A percentile compares a stretch with the other conserved stretches of the same genome.
These are phyloP conservation scores for Yamadazyma olivae DNA, from an alignment of 805 yeast genomes.

Conservation along the genomic window DNA sequence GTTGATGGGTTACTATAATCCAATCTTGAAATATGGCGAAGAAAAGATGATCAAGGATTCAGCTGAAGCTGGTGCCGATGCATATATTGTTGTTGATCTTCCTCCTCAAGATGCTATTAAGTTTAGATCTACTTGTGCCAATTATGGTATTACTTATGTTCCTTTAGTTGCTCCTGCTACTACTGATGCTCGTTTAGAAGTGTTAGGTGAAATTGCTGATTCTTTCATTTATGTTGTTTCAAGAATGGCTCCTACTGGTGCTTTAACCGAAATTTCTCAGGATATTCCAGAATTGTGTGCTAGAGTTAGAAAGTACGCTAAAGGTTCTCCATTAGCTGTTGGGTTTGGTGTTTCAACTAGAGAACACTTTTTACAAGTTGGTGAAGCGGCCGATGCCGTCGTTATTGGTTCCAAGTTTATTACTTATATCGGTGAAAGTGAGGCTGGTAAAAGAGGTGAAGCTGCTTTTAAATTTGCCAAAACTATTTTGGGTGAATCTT, in stretches of 20 bases:
- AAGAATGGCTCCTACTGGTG: constrained; percentile 98
- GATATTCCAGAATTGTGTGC: constrained; percentile 66
- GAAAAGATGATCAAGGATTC: constrained; percentile 74
- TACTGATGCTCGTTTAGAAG: constrained; percentile 78
- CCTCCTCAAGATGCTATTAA: constrained; percentile 97
- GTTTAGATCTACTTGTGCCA: constrained; percentile 70
- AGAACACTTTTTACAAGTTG: constrained; percentile 81
- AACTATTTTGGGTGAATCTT: constrained; percentile 63
- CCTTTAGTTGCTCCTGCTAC: constrained; percentile 98
- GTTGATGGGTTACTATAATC: constrained; percentile 98
- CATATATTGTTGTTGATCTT: constrained; percentile 89
- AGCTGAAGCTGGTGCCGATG: constrained; percentile 89
- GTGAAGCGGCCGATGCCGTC: constrained; percentile 86
- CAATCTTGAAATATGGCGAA: constrained; percentile 87
- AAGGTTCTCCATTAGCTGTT: constrained; percentile 77
- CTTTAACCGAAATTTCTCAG: constrained; percentile 58
- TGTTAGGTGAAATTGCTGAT: constrained; percentile 83
- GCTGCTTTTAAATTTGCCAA: constrained; percentile 66
- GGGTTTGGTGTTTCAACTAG: constrained; percentile 97
- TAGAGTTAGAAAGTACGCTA: constrained; percentile 73
- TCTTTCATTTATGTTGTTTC: constrained; percentile 96
- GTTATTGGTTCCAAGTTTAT: constrained; percentile 91
- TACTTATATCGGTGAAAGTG: constrained; percentile 62
- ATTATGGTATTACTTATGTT: constrained; percentile 72
- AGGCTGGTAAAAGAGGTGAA: constrained; percentile 56